Base-by-base conservation (phyloP, 2,329 filamentous ascomycete genomes). In the Scopulariopsis brevicaulis region DNA sequence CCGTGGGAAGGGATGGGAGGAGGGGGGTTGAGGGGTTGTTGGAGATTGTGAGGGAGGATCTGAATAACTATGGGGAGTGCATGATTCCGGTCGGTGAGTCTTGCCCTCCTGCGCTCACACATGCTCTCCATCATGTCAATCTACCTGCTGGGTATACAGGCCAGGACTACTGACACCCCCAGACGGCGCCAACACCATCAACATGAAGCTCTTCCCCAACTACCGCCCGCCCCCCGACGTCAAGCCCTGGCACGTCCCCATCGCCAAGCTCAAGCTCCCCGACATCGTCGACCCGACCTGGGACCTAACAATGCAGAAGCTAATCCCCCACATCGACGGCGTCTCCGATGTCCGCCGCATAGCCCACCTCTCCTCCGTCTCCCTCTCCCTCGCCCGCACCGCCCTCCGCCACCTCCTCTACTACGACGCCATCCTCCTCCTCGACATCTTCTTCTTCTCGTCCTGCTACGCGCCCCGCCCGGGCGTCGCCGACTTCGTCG, bases 1-100 rank as follows among this genome's bases (percentile, higher is more conserved):
- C 25, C 52, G 58, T 51, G 15, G 57, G 63, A 34, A 55, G 50
- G 43, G 57, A 59, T 37, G 59, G 56, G 37, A 56, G 34, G 54
- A 74, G 89, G 70, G 76, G 82, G 3, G 95, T 96, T 66, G 89
- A 93, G 74, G 90, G 88, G 63, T 73, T 99, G 63, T 79, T 97
- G 64, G 91, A 87, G 71, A 87, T 87, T 61, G 79, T 88, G 59
- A 85, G 85, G 67, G 84, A 96, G 72, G 92, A 99, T 69, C 69
- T 99, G 64, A 96, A 97, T 68, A 95, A 95, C 65, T 99, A 96
- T 67, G 92, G 90, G 67, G 94, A 99, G 74, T 96, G 92, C 78
- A 96, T 96, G 92, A 96, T 96, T 66, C 92, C 92, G 0, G 93
- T 96, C 62, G 89, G 89, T 92, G 74, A 62, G 82, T 54, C 12